phyloP scores from a whole-genome alignment of 305 asterid species.

The Fraxinus platypoda region DNA sequence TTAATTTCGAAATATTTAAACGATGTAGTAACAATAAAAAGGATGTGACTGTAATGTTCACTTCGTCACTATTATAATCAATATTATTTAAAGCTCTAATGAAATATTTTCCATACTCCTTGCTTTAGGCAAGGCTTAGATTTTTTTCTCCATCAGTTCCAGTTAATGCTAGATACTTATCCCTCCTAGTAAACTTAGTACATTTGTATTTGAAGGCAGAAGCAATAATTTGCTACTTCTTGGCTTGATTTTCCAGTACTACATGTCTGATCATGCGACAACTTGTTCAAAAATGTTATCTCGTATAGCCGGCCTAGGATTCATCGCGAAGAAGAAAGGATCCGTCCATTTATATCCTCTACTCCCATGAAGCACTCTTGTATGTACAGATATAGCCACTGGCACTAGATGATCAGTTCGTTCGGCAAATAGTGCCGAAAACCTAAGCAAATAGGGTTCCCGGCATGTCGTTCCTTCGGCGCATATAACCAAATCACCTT shows the following conservation, averaged over 20 bases:
- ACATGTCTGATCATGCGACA: constrained; percentile 33
- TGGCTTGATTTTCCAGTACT: constrained; percentile 41
- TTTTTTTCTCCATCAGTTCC: constrained; percentile 39
- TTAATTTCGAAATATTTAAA: too few relatives aligned
- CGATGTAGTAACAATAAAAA: too few relatives aligned
- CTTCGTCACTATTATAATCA: too few relatives aligned
- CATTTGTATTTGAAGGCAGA: constrained; percentile 35
- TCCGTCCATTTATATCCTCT: constrained; percentile 51
- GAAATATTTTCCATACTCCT: too few relatives aligned
- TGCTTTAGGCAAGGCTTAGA: too few relatives aligned
- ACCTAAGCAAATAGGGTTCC: constrained; percentile 21
- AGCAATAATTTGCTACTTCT: constrained; percentile 45
- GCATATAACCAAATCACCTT: neutral
- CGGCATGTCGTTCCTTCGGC: constrained; percentile 25
- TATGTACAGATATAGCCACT: constrained; percentile 28
- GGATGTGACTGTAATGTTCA: too few relatives aligned
- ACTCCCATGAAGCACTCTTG: constrained; percentile 45
- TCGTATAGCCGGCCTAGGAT: constrained; percentile 42
- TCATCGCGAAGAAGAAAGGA: constrained; percentile 44
- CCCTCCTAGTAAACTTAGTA: constrained; percentile 44
- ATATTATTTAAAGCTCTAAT: too few relatives aligned
- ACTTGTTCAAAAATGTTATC: constrained; percentile 39
- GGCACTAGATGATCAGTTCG: constrained; percentile 25
- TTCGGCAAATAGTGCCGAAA: constrained; percentile 27
- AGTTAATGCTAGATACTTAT: constrained; percentile 45